Base-by-base conservation (phyloP, 805 yeast species). In the Kluyveromyces dobzhanskii region DNA sequence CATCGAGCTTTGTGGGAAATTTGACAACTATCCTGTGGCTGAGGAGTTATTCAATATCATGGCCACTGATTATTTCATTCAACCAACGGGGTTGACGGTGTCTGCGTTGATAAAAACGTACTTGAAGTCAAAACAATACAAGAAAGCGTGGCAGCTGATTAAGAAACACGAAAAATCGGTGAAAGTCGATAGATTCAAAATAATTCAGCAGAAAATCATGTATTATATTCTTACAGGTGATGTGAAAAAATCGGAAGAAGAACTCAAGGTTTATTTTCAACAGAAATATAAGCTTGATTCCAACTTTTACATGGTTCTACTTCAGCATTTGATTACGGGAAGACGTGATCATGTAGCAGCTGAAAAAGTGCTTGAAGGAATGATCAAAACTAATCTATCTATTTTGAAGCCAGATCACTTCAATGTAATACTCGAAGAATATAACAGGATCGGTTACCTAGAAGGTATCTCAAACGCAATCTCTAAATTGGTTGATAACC, bases 371-470 rank as follows among this genome's bases (percentile, higher is more conserved):
- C 25, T 58, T 16, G 46, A 42, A 3, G 46, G 51, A 34, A 35
- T 57, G 21, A 21, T 50, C n/a, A 18, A 29, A 3, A 47, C 50
- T 38, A 43, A 49, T 0, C 41, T 40, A 1, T 17, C 50, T 10
- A 38, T 34, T 21, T 46, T 48, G 6, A 48, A 44, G 1, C 39
- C 55, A 2, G 28, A 45, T 1, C 65, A 61, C 41, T 63, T 59
- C 40, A 56, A 53, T 18, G 42, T 45, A 0, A 34, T 65, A 19
- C 59, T 65, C 62, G 42, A 42, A 4, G 58, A 49, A 0, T 62
- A 54, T 37, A 57, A 57, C 39, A 43, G 38, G 12, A 41, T 42
- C 17, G 47, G 55, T 5, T 46, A 51, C 30, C 53, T 51, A 27
- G 54, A 55, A 3, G 59, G 55, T 8, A 49, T 63, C 0, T 35